Conservation (phyloP, 202 grass and related monocot genomes). For the Setaria italica region DNA sequence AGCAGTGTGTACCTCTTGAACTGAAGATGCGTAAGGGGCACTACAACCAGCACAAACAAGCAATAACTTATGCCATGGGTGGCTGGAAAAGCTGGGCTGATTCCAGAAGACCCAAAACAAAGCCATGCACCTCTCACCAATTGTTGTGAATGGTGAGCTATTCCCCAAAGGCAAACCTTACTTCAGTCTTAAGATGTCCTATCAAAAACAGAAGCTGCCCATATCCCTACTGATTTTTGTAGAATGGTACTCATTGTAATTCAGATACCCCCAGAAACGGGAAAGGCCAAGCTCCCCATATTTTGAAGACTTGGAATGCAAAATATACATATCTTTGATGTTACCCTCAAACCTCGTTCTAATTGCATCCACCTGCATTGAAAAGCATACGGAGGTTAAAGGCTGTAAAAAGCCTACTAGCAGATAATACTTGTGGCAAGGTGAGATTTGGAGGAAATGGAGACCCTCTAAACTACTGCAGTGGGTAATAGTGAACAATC, state of each 20-base stretch:
- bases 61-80: background rate
- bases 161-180: background rate
- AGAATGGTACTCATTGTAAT: constrained; percentile 90
- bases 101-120: constrained; percentile 29
- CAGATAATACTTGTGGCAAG: constrained; percentile 6
- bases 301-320: constrained; percentile 78
- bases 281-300: constrained; percentile 75
- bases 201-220: constrained; percentile 55
- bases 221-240: constrained; percentile 49
- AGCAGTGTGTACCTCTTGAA: background rate
- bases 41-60: constrained; percentile 24
- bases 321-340: constrained; percentile 67
- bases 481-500: background rate
- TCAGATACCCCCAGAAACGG: constrained; percentile 85
- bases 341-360: constrained; percentile 65
- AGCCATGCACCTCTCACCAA: constrained; percentile 1
- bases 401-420: constrained; percentile 29
- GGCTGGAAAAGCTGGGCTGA: constrained; percentile 23
- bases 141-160: constrained; percentile 9
- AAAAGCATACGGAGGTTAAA: constrained; percentile 20
- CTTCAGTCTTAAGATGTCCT: background rate
- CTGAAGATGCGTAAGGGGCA: constrained; percentile 12
- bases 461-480: constrained; percentile 1
- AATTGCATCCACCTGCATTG: constrained; percentile 67
- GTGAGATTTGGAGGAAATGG: constrained; percentile 6